Conservation (phyloP, 2,329 filamentous ascomycete species). For the Trichoderma atroviride region DNA sequence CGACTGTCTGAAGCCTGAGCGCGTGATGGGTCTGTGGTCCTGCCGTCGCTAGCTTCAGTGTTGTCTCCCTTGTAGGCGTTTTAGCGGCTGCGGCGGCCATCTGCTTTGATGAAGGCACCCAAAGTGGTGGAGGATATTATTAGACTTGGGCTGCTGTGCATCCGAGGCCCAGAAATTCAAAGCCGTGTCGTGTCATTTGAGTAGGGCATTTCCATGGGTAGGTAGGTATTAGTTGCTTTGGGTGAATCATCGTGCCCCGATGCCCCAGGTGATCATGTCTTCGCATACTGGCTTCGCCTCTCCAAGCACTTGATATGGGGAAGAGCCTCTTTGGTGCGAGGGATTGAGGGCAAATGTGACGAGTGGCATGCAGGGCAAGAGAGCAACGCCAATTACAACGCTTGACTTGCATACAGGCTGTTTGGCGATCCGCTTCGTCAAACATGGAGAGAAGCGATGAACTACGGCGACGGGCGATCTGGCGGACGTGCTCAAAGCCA, state of each 20-base stretch:
- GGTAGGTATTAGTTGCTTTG: neutral
- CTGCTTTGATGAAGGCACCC: neutral
- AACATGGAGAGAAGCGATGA: conserved; percentile 11
- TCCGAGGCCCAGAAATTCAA: conserved; percentile 2
- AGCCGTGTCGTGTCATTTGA: conserved; percentile 1
- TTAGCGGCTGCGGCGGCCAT: conserved; percentile 17
- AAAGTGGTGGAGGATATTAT: neutral
- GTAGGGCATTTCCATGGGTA: neutral
- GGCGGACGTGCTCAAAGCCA: conserved; percentile 4
- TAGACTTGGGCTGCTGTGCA: conserved; percentile 23
- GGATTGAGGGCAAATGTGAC: conserved; percentile 3
- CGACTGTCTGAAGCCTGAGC: conserved; percentile 6
- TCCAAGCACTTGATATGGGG: neutral
- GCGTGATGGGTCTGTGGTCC: neutral
- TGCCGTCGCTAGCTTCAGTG: neutral
- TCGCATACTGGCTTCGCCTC: neutral
- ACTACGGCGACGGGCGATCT: conserved; percentile 14
- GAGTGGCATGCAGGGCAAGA: conserved; percentile 24
- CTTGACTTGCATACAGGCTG: conserved; percentile 20
- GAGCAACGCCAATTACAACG: neutral
- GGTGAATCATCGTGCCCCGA: neutral
- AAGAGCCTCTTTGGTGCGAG: neutral
- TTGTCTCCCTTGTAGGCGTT: neutral
- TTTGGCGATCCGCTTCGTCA: conserved; percentile 5
- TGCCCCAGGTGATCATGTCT: neutral